Percentiles rank a stretch among this genome's conserved stretches.
Conservation (phyloP, 2,329 filamentous ascomycete genomes). For the Pseudogymnoascus sp. region DNA sequence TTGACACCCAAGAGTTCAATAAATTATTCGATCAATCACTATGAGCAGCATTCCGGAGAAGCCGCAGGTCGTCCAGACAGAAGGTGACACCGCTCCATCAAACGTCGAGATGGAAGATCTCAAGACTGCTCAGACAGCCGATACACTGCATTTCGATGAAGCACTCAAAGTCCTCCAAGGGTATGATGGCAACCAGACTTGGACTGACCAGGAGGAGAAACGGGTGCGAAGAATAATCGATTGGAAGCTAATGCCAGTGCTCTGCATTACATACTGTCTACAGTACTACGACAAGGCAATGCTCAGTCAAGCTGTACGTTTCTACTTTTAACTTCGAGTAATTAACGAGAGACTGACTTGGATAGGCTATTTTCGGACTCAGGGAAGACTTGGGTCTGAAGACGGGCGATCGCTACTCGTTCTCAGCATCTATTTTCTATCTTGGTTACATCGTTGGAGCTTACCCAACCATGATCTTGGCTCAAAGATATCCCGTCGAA, state of each 20-base stretch:
- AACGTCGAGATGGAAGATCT: not conserved
- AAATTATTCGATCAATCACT: not conserved
- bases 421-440: slow-evolving; percentile 39
- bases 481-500: slow-evolving; percentile 38
- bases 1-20: not conserved
- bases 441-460: slow-evolving; percentile 40
- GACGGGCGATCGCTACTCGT: slow-evolving; percentile 36
- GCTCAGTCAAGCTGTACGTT: slow-evolving; percentile 40
- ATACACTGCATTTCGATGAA: slow-evolving; percentile 32
- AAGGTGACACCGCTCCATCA: not conserved
- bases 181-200: slow-evolving; percentile 35
- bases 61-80: not conserved
- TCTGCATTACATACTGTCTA: slow-evolving; percentile 37
- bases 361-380: slow-evolving; percentile 34
- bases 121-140: slow-evolving; percentile 8
- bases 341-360: not conserved
- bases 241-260: slow-evolving; percentile 36
- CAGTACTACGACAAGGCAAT: slow-evolving; percentile 46
- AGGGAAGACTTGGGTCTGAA: slow-evolving; percentile 33
- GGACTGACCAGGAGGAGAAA: slow-evolving; percentile 36
- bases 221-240: slow-evolving; percentile 35
- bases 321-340: not conserved
- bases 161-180: slow-evolving; percentile 33
- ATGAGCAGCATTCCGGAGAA: not conserved
- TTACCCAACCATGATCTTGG: slow-evolving; percentile 32